phyloP scores from a whole-genome alignment of 148 eudicot genomes.

The Salicornia ramosissima region DNA sequence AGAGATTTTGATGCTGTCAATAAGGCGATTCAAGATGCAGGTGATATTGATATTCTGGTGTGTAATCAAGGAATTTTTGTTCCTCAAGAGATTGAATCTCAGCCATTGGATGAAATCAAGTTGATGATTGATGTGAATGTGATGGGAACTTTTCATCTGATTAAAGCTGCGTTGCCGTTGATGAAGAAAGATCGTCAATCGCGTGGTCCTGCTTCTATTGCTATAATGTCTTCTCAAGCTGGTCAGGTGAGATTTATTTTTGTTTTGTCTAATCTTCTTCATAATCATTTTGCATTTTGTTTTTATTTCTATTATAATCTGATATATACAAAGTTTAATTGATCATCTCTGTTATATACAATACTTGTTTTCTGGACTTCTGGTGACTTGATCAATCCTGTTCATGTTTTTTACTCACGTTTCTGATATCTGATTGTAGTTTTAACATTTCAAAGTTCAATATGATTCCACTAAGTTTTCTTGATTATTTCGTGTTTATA shows the following conservation, averaged over 20 bases:
- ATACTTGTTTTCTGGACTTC: too few species aligned
- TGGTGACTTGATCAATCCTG: too few species aligned
- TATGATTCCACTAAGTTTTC: too few species aligned
- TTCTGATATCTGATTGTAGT: too few species aligned
- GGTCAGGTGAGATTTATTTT: constrained; percentile 49
- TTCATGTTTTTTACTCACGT: too few species aligned
- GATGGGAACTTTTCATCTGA: constrained; percentile 64
- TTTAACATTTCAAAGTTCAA: too few species aligned
- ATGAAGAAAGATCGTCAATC: constrained; percentile 43
- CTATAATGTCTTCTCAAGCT: constrained; percentile 74
- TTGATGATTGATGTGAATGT: constrained; percentile 83
- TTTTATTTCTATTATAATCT: too few species aligned
- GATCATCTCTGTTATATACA: too few species aligned
- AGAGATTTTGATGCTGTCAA: constrained; percentile 55
- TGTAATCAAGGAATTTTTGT: constrained; percentile 80
- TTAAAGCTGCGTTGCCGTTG: constrained; percentile 65
- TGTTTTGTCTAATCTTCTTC: too few species aligned
- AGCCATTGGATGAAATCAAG: constrained; percentile 56
- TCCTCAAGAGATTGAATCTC: constrained; percentile 48
- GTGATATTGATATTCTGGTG: constrained; percentile 66
- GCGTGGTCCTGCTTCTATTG: constrained; percentile 62
- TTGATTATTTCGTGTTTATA: too few species aligned
- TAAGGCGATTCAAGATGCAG: constrained; percentile 48
- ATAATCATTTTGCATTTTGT: too few species aligned
- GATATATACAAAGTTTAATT: too few species aligned